Base-by-base conservation (phyloP, 768 basidiomycete genomes). In the Fibroporia radiculosa region DNA sequence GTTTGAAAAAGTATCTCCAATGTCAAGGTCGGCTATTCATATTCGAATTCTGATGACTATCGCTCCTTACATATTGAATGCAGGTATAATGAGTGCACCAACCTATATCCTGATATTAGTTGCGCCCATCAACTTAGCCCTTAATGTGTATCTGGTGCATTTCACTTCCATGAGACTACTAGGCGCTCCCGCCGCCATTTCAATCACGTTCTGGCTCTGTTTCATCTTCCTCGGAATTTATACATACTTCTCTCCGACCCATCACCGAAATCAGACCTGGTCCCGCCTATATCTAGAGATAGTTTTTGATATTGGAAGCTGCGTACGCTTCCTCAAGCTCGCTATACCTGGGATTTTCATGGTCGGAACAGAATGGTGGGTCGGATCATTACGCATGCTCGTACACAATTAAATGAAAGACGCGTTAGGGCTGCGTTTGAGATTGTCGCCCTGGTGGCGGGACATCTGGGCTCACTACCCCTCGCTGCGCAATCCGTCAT, bases 291-390 rank as follows among this genome's bases (percentile, higher is more conserved):
- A 73, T 44, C 62, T 70, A 19, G 53, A 54, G 1, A 57, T 63
- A 2, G 73, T 73, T 11, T 49, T 84, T 29, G 69, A 81, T 46
- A 22, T 53, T 8, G 57, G 61, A 16, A 72, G 77, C 50, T 84
- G 83, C 50, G 48, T 66, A 28, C 55, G 55, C 18, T 87, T 88
- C 60, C 68, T 84, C 22, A 71, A 69, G 42, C 71, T 88, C 33
- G 85, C 83, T 0, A 53, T 87, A 14, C 84, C 85, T 0, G 86
- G 84, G 0, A 83, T 88, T 34, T 54, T 85, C 23, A 86, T 86
- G 84, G 75, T 86, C 23, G 82, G 81, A 16, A 84, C 84, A 3
- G 86, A 89, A 66, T 89, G 84, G 84, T 84, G 55, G 43, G 70
- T n/a, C n/a, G 26, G 3, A 11, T 27, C 10, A 18, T 20, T 48